Evolutionary conservation across 208 protist species (phyloP).

Genomic region (Kentomonas sorsogonicus): DNA sequence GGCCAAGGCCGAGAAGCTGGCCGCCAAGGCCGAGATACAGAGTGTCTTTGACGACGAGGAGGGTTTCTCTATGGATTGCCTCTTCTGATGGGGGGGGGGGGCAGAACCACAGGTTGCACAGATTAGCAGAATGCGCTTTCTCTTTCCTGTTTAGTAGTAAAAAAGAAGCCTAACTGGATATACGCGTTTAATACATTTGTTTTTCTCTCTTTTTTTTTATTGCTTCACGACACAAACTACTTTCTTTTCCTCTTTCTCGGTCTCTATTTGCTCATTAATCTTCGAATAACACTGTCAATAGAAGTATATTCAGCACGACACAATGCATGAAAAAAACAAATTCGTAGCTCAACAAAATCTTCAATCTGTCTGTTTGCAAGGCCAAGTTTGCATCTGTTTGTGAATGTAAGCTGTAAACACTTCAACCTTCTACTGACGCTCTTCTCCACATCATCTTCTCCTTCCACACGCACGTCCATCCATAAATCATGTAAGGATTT

Average conservation of each 20-base stretch:
- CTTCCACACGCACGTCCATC: not conserved
- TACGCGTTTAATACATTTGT: constrained; percentile 3
- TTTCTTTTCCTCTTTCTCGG: not conserved
- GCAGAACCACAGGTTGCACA: not conserved
- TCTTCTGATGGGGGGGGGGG: constrained; percentile 14
- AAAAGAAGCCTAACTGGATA: no score
- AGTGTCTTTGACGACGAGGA: constrained; percentile 29
- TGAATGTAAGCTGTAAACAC: not conserved
- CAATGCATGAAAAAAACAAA: not conserved
- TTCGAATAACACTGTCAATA: not conserved
- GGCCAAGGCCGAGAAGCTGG: constrained; percentile 28
- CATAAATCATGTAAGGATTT: not conserved
- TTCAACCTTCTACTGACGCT: not conserved
- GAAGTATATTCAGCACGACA: no score
- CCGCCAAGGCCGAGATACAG: constrained; percentile 15
- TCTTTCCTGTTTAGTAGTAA: not conserved
- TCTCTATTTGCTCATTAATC: not conserved
- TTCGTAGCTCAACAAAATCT: not conserved
- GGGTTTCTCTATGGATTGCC: constrained; percentile 21
- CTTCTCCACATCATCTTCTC: constrained; percentile 7
- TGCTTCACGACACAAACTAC: not conserved
- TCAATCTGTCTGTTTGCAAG: not conserved
- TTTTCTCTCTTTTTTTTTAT: not conserved
- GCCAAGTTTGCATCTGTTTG: constrained; percentile 4
- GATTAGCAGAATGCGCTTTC: not conserved